Conservation (phyloP, 1,284 basidiomycete species). For the Erythrobasidium hasegawianum region DNA sequence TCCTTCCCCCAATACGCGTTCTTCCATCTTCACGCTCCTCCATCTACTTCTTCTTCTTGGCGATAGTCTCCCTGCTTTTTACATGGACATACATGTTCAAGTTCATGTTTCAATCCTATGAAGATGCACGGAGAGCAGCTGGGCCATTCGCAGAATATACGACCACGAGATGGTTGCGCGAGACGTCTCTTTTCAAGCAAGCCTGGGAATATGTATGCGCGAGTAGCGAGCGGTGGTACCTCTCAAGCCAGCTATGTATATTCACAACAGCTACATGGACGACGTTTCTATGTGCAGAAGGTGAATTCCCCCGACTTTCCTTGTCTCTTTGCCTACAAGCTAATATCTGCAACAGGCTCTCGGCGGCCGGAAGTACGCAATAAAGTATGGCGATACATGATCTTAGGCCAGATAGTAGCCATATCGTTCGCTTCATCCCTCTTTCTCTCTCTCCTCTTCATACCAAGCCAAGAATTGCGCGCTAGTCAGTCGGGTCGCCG, state of each 20-base stretch:
- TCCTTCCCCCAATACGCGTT: constrained; percentile 48
- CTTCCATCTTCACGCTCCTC: not conserved
- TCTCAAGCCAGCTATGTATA: constrained; percentile 67
- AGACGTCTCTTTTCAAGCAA: constrained; percentile 64
- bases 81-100: constrained; percentile 46
- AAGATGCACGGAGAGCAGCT: constrained; percentile 46
- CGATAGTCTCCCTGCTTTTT: constrained; percentile 25
- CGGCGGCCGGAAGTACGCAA: constrained; percentile 10
- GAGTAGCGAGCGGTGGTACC: constrained; percentile 62
- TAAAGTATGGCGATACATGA: constrained; percentile 65
- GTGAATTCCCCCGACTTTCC: constrained; percentile 51
- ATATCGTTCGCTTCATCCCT: constrained; percentile 66
- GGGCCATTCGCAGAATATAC: constrained; percentile 46
- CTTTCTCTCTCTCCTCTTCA: constrained; percentile 59
- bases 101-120: constrained; percentile 45
- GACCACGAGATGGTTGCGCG: constrained; percentile 57
- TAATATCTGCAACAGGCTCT: constrained; percentile 13
- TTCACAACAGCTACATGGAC: constrained; percentile 65
- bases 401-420: constrained; percentile 69
- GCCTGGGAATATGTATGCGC: constrained; percentile 58
- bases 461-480: not conserved
- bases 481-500: not conserved
- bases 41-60: constrained; percentile 35
- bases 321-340: constrained; percentile 1
- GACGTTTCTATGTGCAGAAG: constrained; percentile 58